phyloP scores from a whole-genome alignment of 2,329 filamentous ascomycete genomes.

The Alternaria gansuensis region DNA sequence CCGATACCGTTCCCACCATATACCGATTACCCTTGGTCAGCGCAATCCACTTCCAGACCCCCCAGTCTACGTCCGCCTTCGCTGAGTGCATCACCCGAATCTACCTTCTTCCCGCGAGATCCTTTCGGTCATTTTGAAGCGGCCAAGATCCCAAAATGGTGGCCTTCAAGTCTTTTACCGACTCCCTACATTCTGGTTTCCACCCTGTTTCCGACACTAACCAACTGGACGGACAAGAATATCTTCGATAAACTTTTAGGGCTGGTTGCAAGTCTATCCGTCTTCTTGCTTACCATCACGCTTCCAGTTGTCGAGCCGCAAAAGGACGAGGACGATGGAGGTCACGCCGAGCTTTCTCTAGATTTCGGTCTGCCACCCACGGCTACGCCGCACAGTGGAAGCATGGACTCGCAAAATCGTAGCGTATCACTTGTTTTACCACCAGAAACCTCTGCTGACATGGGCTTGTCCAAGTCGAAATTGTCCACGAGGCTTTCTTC shows the following conservation, averaged over 20 bases:
- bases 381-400: slow-evolving; percentile 35
- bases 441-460: slow-evolving; percentile 28
- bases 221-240: slow-evolving; percentile 81
- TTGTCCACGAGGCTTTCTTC: slow-evolving; percentile 3
- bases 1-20: slow-evolving; percentile 74
- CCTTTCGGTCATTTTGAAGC: slow-evolving; percentile 54
- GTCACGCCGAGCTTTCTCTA: slow-evolving; percentile 31
- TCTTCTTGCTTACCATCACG: slow-evolving; percentile 88
- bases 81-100: slow-evolving; percentile 60
- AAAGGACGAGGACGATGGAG: slow-evolving; percentile 52
- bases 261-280: slow-evolving; percentile 83
- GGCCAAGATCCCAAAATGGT: slow-evolving; percentile 70
- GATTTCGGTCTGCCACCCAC: slow-evolving; percentile 46
- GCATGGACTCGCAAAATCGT: slow-evolving; percentile 31
- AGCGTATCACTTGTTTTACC: slow-evolving; percentile 33
- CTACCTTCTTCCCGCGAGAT: slow-evolving; percentile 57
- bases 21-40: slow-evolving; percentile 62
- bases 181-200: slow-evolving; percentile 74
- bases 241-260: slow-evolving; percentile 85
- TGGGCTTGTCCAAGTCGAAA: slow-evolving; percentile 21
- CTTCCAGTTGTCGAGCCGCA: slow-evolving; percentile 86
- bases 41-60: slow-evolving; percentile 56
- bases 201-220: slow-evolving; percentile 87
- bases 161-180: slow-evolving; percentile 79
- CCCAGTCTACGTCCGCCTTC: slow-evolving; percentile 67